These are phyloP conservation scores for Diaporthe citrichinensis DNA, from an alignment of 2,329 filamentous ascomycete species.

Conservation along the genomic window DNA sequence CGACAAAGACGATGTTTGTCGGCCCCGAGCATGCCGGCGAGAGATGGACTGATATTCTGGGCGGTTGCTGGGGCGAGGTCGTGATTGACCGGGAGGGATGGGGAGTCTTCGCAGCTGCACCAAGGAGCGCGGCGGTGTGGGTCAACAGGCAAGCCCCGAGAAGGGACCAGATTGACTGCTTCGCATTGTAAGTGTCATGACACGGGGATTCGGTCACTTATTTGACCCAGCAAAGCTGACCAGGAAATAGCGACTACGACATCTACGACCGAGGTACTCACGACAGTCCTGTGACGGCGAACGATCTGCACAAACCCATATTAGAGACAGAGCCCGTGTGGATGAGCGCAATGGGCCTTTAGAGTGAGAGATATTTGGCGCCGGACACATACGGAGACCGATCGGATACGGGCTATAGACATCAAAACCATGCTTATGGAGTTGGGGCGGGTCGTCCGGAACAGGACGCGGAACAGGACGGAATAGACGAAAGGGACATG, in stretches of 20 bases:
- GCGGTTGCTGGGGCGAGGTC: slow-evolving; percentile 67
- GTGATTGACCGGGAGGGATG: slow-evolving; percentile 71
- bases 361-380: neutral
- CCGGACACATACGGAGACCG: neutral
- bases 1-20: slow-evolving; percentile 72
- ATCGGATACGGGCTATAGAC: neutral
- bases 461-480: neutral
- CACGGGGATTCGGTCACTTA: neutral
- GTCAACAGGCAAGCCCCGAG: slow-evolving; percentile 56
- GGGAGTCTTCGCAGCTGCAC: slow-evolving; percentile 68
- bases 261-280: slow-evolving; percentile 27
- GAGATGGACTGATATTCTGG: slow-evolving; percentile 74
- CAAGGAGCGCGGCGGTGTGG: slow-evolving; percentile 73
- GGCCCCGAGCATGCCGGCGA: slow-evolving; percentile 71
- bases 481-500: slow-evolving; percentile 1
- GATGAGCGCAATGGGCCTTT: slow-evolving; percentile 39
- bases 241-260: slow-evolving; percentile 20
- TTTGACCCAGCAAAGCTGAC: neutral
- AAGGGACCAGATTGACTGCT: slow-evolving; percentile 31
- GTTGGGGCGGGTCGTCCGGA: neutral
- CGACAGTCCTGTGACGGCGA: slow-evolving; percentile 32
- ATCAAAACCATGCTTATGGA: slow-evolving; percentile 16
- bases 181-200: slow-evolving; percentile 26
- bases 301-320: slow-evolving; percentile 28
- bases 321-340: slow-evolving; percentile 38